Percentiles rank a stretch among this genome's conserved stretches.
Conservation (phyloP, 2,329 filamentous ascomycete genomes). For the Colletotrichum musicola region DNA sequence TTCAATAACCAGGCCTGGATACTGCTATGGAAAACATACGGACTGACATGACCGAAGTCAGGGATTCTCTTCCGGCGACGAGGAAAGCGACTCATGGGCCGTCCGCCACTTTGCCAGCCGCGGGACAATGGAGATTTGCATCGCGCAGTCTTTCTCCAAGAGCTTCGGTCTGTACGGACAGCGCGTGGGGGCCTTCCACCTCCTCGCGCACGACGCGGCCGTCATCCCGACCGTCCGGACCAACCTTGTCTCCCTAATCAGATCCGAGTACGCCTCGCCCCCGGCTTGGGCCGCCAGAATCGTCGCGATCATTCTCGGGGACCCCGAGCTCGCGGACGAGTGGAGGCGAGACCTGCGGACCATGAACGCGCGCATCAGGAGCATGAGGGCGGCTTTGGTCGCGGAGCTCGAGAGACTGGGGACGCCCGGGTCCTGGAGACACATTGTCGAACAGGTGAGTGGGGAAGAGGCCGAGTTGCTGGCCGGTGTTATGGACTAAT, state of each 20-base stretch:
- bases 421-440: not conserved
- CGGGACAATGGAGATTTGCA: constrained; percentile 40
- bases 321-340: not conserved
- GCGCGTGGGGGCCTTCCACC: constrained; percentile 42
- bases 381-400: constrained; percentile 44
- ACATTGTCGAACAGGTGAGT: not conserved
- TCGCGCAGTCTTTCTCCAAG: constrained; percentile 47
- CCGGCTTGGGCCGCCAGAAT: not conserved
- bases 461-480: too few species aligned
- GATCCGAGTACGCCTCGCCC: not conserved
- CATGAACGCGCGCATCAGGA: constrained; percentile 50
- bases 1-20: not conserved
- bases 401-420: not conserved
- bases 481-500: not conserved
- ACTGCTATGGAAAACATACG: too few species aligned
- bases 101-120: constrained; percentile 45
- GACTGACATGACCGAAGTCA: constrained; percentile 31
- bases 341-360: constrained; percentile 51
- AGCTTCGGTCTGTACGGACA: constrained; percentile 49
- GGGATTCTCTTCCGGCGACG: constrained; percentile 49
- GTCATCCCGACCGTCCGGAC: not conserved
- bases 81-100: constrained; percentile 47
- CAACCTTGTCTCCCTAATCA: not conserved
- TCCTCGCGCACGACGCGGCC: not conserved
- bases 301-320: not conserved